Base-by-base conservation (phyloP, 2,329 filamentous ascomycete genomes). In the Trichoderma sp. region DNA sequence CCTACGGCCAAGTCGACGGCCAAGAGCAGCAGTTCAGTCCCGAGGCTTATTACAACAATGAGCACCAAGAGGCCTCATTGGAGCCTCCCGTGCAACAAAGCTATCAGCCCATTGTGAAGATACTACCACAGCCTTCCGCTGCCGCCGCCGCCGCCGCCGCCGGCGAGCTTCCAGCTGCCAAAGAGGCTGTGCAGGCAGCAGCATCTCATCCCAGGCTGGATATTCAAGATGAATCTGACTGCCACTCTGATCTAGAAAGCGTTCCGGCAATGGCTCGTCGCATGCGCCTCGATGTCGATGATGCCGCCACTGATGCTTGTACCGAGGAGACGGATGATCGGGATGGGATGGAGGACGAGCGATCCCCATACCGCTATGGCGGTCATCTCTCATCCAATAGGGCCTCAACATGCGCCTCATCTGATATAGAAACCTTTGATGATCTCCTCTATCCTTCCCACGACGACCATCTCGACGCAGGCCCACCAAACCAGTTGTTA, bases 81-180 rank as follows among this genome's bases (percentile, higher is more conserved):
- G 69, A 71, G 28, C 58, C 69, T n/a, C 69, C 68, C 39, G 60
- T 67, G n/a, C 70, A 73, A 21, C 65, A 72, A 55, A 60, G 71
- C 3, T 74, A 81, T 60, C 79, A 82, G 71, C 84, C 84, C 11
- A 84, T 82, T 21, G 82, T 86, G 63, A 84, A 83, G 5, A 83
- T 86, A 52, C 74, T 87, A 37, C 82, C 83, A 10, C 82, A 84
- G 10, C 81, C 69, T 28, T 72, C 75, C 13, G n/a, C n/a, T n/a
- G n/a, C n/a, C n/a, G n/a, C n/a, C n/a, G n/a, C n/a, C n/a, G n/a
- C n/a, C n/a, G n/a, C n/a, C n/a, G n/a, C n/a, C n/a, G 18, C 18
- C 7, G 72, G 74, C 54, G 59, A 71, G 43, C 59, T 54, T 21
- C 46, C 55, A 28, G 68, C 67, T 64, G 32, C 69, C 18, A 68